Conservation (phyloP, 495 filamentous ascomycete species). For the Neurospora sp. region DNA sequence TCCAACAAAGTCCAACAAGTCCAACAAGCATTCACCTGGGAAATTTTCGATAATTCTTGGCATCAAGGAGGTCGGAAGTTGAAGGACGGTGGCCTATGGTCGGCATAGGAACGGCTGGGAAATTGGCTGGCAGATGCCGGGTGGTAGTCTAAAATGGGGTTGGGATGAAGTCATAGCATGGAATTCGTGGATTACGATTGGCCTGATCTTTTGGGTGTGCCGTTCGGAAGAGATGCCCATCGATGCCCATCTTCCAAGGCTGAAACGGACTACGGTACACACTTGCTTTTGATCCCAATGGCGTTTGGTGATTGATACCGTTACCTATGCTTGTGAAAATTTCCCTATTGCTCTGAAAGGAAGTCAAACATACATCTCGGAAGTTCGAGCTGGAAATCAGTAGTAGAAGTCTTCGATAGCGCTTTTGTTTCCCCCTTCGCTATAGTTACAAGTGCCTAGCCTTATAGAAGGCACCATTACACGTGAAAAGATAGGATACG, state of each 20-base stretch:
- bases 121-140: not conserved
- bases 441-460: not conserved
- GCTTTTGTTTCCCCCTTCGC: not conserved
- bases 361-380: not conserved
- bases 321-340: not conserved
- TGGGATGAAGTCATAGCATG: not conserved
- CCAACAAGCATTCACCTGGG: not conserved
- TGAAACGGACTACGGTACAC: not conserved
- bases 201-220: not conserved
- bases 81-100: not conserved
- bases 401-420: not conserved
- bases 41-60: not conserved
- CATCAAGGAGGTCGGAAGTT: not conserved
- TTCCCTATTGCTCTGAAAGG: not conserved
- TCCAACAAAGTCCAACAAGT: not conserved
- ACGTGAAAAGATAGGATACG: not conserved
- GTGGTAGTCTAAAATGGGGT: not conserved
- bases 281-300: not conserved
- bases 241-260: not conserved
- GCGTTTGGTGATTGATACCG: not conserved
- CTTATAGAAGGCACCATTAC: not conserved
- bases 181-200: not conserved
- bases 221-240: not conserved
- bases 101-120: not conserved
- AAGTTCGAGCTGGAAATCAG: not conserved